These are phyloP conservation scores for Akanthomyces lecanii DNA, from an alignment of 2,329 filamentous ascomycete species.

Conservation along the genomic window DNA sequence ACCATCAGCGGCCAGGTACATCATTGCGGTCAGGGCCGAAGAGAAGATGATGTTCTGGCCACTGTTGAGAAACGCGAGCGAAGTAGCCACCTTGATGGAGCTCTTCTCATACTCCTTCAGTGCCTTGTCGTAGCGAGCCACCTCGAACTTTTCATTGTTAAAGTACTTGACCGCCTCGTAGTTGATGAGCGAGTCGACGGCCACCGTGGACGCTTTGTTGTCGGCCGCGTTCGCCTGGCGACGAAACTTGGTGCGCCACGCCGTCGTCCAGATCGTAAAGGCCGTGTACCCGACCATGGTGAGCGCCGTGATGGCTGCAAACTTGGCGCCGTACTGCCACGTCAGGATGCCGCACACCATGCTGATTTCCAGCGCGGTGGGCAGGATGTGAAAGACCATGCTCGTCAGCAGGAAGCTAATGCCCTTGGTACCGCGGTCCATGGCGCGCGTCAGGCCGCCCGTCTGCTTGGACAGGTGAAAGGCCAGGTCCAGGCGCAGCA, in stretches of 20 bases:
- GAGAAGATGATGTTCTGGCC: conserved; percentile 98
- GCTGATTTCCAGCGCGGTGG: conserved; percentile 87
- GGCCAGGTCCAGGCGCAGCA: conserved; percentile 82
- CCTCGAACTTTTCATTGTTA: conserved; percentile 97
- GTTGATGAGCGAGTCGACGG: conserved; percentile 95
- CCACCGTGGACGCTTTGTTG: conserved; percentile 90
- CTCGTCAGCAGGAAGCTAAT: conserved; percentile 96
- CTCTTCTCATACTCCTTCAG: conserved; percentile 84
- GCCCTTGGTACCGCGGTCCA: conserved; percentile 95
- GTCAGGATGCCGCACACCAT: conserved; percentile 96
- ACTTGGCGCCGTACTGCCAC: conserved; percentile 89
- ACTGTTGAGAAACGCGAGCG: conserved; percentile 84
- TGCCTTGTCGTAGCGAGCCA: conserved; percentile 82
- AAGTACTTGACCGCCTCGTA: conserved; percentile 99
- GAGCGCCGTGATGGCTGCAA: conserved; percentile 80
- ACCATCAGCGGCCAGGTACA: conserved; percentile 92
- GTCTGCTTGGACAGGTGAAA: conserved; percentile 96
- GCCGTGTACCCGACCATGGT: conserved; percentile 94
- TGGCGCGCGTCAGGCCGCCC: conserved; percentile 85
- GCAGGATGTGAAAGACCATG: conserved; percentile 97
- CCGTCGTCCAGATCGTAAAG: conserved; percentile 96
- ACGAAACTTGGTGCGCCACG: conserved; percentile 95
- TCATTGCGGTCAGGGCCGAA: conserved; percentile 89
- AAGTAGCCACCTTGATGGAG: conserved; percentile 95
- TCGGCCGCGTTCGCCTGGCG: conserved; percentile 94